Conservation (phyloP, 192 early-diverging fungal genomes). For the Thamnidium elegans region DNA sequence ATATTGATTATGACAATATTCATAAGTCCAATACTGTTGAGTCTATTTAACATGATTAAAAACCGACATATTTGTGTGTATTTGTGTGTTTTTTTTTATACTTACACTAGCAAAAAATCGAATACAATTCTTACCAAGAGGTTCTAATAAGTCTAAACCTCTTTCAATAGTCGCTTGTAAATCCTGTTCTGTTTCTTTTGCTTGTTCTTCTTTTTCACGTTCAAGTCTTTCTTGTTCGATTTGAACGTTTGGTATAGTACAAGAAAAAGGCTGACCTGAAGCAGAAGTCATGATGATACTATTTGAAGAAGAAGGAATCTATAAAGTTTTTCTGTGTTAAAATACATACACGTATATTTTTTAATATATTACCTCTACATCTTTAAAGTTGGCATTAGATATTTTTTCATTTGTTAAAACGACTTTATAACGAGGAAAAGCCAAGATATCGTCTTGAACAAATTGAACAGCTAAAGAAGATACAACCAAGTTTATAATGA, state of each 20-base stretch:
- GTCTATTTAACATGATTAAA: conserved; percentile 7
- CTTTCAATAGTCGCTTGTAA: conserved; percentile 40
- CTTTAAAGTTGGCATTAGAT: no score
- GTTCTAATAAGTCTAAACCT: conserved; percentile 57
- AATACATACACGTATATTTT: no score
- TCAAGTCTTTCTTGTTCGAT: conserved; percentile 13
- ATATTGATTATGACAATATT: conserved; percentile 71
- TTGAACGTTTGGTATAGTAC: conserved; percentile 50
- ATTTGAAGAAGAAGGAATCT: background rate
- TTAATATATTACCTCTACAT: no score
- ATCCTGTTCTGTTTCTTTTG: conserved; percentile 34
- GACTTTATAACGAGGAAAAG: no score
- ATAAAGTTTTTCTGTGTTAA: no score
- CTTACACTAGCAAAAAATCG: conserved; percentile 26
- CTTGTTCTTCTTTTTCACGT: conserved; percentile 12
- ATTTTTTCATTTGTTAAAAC: no score
- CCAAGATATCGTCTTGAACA: no score
- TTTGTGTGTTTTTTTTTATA: no score
- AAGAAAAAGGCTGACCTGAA: conserved; percentile 47
- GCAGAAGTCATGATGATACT: conserved; percentile 39
- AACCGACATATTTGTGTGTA: background rate
- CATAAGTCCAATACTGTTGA: conserved; percentile 75
- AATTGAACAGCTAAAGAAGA: no score
- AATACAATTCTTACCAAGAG: conserved; percentile 49
- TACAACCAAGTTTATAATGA: no score